Base-by-base conservation (phyloP, 768 basidiomycete species). In the Termitomyces sp. region DNA sequence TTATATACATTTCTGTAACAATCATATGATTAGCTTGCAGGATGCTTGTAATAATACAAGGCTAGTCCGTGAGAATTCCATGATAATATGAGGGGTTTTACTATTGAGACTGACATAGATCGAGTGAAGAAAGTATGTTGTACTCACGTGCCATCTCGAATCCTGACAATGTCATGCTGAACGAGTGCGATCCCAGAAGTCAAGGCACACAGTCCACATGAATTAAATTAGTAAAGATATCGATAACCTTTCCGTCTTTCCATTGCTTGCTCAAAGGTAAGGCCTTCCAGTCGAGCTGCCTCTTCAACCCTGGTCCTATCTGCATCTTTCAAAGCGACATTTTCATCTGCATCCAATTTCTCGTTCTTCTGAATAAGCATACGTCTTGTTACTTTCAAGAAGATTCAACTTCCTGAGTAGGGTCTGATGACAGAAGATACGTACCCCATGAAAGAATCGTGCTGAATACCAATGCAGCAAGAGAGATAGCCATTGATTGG, bases 231-330 rank as follows among this genome's bases (percentile, higher is more conserved):
- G 58, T 80, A 78, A 41, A 85, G 67, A 65, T 84, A 86, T 37
- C 83, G 71, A 70, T 84, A 85, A 0, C 81, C 81, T 64, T 74
- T 81, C 61, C 78, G 75, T 60, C 75, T 75, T 58, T 76, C 75
- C 64, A 84, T 68, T 3, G 83, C 85, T 60, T 85, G 78, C 31
- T 84, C 80, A 57, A 84, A 77, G 3, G 78, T 77, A 28, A 86
- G 74, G 2, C 82, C 82, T 62, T 85, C 84, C 47, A 85, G 64
- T 58, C 72, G 71, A 2, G 84, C 84, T 1, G 82, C 84, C 53
- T 83, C 81, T 59, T 79, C 78, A 45, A 85, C 76, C 47, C 84
- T 76, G 31, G 73, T 66, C 38, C 75, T 71, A 56, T 78, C 68
- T 3, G 80, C 77, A 17, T 70, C 77, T 50, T 75, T 64, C 64